Percentiles rank a stretch among this genome's conserved stretches.
Conservation (phyloP, 306 rosid species). For the Echinosophora koreensis region DNA sequence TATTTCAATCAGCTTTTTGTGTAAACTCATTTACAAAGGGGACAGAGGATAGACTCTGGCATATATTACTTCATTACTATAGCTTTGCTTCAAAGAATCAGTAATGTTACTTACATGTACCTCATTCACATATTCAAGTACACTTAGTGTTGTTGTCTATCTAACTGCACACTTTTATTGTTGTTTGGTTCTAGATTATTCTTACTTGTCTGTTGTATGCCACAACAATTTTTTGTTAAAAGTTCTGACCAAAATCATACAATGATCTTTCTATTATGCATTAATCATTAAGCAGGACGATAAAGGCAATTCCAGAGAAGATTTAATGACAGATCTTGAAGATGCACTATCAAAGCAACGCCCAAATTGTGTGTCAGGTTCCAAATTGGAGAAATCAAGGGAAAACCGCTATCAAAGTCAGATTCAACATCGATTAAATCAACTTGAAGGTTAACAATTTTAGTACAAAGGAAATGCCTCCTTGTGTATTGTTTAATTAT, state of each 20-base stretch:
- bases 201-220: background rate
- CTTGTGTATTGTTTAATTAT: constrained; percentile 13
- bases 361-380: constrained; percentile 59
- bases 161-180: background rate
- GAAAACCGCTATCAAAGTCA: constrained; percentile 68
- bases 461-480: constrained; percentile 20
- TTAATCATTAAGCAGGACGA: constrained; percentile 62
- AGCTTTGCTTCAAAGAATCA: background rate
- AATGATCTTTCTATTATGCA: constrained; percentile 38
- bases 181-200: constrained; percentile 32
- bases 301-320: constrained; percentile 49
- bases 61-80: background rate
- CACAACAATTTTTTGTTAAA: background rate
- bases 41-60: background rate
- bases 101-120: background rate
- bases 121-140: background rate
- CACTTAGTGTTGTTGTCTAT: constrained; percentile 3
- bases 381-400: constrained; percentile 57
- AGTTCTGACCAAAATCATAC: constrained; percentile 9
- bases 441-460: constrained; percentile 77
- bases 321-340: constrained; percentile 69
- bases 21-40: background rate
- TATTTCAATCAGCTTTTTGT: background rate
- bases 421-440: constrained; percentile 73
- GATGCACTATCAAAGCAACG: constrained; percentile 74